phyloP scores from a whole-genome alignment of 1,284 basidiomycete genomes.

The Malassezia globosa region DNA sequence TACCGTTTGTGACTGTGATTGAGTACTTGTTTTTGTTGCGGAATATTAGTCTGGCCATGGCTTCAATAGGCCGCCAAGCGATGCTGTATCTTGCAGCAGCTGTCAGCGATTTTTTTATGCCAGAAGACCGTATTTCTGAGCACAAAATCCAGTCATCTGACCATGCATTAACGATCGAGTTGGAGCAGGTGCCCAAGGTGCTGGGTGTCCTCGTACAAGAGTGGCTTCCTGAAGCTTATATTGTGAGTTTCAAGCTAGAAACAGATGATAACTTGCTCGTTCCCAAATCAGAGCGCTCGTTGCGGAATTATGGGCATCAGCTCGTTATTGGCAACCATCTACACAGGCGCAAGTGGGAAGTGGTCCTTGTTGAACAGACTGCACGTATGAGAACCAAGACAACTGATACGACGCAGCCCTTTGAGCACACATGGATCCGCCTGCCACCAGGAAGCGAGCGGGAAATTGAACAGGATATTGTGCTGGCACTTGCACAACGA shows the following conservation, averaged over 20 bases:
- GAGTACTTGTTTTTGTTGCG: conserved; percentile 89
- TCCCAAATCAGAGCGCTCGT: conserved; percentile 75
- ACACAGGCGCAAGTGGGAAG: conserved; percentile 74
- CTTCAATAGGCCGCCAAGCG: conserved; percentile 58
- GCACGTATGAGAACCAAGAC: background rate
- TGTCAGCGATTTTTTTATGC: conserved; percentile 94
- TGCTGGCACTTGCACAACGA: conserved; percentile 61
- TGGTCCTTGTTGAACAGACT: conserved; percentile 63
- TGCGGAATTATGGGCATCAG: conserved; percentile 90
- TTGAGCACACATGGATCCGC: conserved; percentile 62
- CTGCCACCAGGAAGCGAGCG: conserved; percentile 48
- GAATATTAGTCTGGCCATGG: conserved; percentile 58
- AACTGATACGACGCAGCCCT: conserved; percentile 8
- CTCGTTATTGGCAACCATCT: conserved; percentile 93
- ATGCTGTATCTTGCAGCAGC: conserved; percentile 97
- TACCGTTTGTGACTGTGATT: conserved; percentile 87
- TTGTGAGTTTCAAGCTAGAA: conserved; percentile 97
- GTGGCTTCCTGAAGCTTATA: conserved; percentile 81
- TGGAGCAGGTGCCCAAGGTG: conserved; percentile 98
- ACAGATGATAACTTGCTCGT: conserved; percentile 73
- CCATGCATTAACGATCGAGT: conserved; percentile 72
- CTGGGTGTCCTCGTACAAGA: conserved; percentile 81
- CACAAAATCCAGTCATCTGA: conserved; percentile 97
- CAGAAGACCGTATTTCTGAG: conserved; percentile 78
- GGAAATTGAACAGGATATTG: conserved; percentile 84